phyloP scores from a whole-genome alignment of 148 eudicot genomes.

The Nepenthes gracilis region DNA sequence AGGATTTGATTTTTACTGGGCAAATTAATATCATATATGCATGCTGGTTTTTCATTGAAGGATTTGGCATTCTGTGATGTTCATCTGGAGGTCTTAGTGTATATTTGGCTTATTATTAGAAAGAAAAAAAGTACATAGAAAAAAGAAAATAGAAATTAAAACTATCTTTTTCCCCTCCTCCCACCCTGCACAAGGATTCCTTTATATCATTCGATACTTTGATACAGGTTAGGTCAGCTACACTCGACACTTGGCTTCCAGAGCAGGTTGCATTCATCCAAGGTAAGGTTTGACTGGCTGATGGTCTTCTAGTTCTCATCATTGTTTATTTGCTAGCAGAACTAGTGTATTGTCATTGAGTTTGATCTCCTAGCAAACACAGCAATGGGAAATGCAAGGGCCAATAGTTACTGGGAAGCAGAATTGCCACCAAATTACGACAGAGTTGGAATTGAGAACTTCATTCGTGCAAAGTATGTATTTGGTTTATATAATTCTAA shows the following conservation, averaged over 20 bases:
- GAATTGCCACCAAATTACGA: slow-evolving; percentile 96
- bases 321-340: slow-evolving; percentile 4
- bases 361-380: slow-evolving; percentile 12
- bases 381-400: slow-evolving; percentile 94
- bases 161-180: background rate
- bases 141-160: background rate
- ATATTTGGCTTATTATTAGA: no score
- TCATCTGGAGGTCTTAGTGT: no score
- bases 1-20: no score
- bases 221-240: slow-evolving; percentile 92
- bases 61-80: no score
- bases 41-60: no score
- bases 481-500: background rate
- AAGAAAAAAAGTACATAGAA: no score
- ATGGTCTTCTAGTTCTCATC: background rate
- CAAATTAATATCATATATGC: no score
- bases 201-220: background rate
- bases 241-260: slow-evolving; percentile 99
- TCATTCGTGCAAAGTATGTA: slow-evolving; percentile 93
- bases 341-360: slow-evolving; percentile 2
- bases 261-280: slow-evolving; percentile 96
- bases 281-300: slow-evolving; percentile 38
- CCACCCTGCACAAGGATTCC: background rate
- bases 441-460: slow-evolving; percentile 97
- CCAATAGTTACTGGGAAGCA: slow-evolving; percentile 96